phyloP scores from a whole-genome alignment of 148 eudicot species.

The Camellia lanceoleosa region DNA sequence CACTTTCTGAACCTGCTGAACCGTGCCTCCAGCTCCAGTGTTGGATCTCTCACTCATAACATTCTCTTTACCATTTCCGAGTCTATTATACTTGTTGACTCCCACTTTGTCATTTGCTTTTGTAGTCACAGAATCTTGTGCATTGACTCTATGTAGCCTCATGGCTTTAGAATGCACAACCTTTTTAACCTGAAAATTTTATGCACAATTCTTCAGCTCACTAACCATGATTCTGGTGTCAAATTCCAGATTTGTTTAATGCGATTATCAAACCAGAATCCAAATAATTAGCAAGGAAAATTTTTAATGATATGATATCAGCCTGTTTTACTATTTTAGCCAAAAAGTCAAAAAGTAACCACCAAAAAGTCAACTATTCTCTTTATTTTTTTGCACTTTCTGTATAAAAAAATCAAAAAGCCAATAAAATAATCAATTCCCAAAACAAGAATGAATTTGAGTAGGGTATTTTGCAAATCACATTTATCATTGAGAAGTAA shows the following conservation, averaged over 20 bases:
- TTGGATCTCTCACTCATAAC: background rate
- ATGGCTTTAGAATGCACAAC: slow-evolving; percentile 22
- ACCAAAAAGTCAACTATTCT: too few species aligned
- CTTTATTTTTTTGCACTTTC: too few species aligned
- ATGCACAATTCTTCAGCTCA: background rate
- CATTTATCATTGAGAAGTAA: background rate
- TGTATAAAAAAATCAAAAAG: too few species aligned
- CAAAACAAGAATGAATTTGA: background rate
- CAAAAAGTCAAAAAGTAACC: too few species aligned
- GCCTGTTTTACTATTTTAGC: too few species aligned
- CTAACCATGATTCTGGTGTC: background rate
- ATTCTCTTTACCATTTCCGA: slow-evolving; percentile 36
- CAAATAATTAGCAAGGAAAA: background rate
- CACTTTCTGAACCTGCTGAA: slow-evolving; percentile 27
- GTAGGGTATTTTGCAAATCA: background rate
- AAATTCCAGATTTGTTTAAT: background rate
- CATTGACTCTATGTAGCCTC: slow-evolving; percentile 20
- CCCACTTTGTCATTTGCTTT: background rate
- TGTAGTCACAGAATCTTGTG: background rate
- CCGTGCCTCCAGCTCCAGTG: slow-evolving; percentile 4
- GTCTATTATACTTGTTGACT: slow-evolving; percentile 13
- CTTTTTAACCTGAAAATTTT: slow-evolving; percentile 17
- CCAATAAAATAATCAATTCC: too few species aligned
- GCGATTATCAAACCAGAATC: background rate
- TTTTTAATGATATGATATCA: too few species aligned